Percentiles rank a stretch among this genome's conserved stretches.
Conservation (phyloP, 345 rosid genomes). For the Syzygium aromaticum region DNA sequence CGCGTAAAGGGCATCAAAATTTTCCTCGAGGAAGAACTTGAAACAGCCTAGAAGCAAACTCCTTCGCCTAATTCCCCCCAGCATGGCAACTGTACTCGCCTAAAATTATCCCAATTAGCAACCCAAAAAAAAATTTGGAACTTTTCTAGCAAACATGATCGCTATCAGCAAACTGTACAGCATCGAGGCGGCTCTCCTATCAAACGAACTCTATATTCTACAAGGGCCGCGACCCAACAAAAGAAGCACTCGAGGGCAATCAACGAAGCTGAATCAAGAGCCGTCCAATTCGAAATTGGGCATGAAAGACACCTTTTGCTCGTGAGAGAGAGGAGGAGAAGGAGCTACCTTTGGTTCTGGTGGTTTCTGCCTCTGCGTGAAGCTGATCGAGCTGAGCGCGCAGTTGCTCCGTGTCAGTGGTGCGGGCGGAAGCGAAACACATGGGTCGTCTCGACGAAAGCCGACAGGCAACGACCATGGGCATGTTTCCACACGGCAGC, state of each 20-base stretch:
- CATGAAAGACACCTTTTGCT: background rate
- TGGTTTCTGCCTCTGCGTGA: constrained; percentile 56
- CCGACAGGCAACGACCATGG: constrained; percentile 14
- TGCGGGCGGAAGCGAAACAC: constrained; percentile 23
- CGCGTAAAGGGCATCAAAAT: background rate
- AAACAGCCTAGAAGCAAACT: background rate
- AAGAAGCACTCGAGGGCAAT: background rate
- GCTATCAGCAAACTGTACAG: background rate
- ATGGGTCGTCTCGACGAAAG: constrained; percentile 7
- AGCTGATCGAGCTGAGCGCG: constrained; percentile 69
- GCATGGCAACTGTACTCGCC: background rate
- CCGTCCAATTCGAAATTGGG: background rate
- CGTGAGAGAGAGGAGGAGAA: background rate
- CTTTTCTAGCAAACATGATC: background rate
- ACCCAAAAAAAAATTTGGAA: background rate
- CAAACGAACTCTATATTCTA: background rate
- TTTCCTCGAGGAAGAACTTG: background rate
- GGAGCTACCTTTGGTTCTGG: constrained; percentile 60
- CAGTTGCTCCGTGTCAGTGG: constrained; percentile 37
- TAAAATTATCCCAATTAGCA: background rate
- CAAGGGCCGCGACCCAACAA: background rate
- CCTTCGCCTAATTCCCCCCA: background rate
- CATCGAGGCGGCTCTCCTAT: background rate
- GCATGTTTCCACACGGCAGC: constrained; percentile 11
- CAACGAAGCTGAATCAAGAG: background rate